phyloP scores from a whole-genome alignment of 2,329 filamentous ascomycete genomes.

The Fusarium poae region DNA sequence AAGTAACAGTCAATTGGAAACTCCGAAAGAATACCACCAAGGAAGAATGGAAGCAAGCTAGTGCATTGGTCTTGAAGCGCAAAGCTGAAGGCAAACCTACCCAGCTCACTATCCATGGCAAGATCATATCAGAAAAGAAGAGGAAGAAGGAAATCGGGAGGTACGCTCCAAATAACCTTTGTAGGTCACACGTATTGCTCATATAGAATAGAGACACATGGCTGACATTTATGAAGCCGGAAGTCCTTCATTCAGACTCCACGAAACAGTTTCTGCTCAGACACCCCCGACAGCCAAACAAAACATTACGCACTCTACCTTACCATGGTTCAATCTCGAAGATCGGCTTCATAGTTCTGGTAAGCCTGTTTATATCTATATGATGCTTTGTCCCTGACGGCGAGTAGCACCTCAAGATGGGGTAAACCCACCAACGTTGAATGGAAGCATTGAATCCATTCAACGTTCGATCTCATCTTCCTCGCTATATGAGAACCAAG shows the following conservation, averaged over 20 bases:
- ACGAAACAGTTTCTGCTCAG: background rate
- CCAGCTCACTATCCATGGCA: background rate
- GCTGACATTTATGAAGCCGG: background rate
- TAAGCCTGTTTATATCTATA: background rate
- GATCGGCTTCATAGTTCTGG: background rate
- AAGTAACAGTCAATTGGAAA: background rate
- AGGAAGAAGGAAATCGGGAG: background rate
- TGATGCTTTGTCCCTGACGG: background rate
- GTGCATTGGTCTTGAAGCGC: background rate
- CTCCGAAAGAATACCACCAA: background rate
- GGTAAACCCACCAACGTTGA: background rate
- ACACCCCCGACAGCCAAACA: background rate
- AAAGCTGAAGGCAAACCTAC: background rate
- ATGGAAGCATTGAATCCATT: background rate
- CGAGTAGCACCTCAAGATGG: background rate
- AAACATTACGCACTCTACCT: background rate
- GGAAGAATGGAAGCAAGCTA: background rate
- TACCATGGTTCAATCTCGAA: background rate
- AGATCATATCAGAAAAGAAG: background rate
- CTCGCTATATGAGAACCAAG: fast-evolving
- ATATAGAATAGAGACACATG: no score
- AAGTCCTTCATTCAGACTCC: background rate
- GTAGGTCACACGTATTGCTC: background rate
- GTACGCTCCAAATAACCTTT: background rate
- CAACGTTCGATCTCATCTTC: background rate